A percentile compares a stretch with the other conserved stretches of the same genome.
These are phyloP conservation scores for Trichoderma lentiforme DNA, from an alignment of 2,329 filamentous ascomycete genomes.

Conservation along the genomic window DNA sequence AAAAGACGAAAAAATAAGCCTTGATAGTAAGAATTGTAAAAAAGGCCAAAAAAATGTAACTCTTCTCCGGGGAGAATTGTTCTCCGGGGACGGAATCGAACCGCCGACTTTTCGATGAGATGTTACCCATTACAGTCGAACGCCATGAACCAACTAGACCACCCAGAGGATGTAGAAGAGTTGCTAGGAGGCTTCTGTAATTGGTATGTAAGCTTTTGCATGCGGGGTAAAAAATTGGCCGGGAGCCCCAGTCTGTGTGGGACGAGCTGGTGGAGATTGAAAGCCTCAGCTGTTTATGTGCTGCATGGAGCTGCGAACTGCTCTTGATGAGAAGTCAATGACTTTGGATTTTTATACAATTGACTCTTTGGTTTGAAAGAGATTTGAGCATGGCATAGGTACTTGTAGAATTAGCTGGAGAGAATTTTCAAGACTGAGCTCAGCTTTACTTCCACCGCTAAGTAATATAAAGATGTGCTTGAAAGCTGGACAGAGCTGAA, in stretches of 20 bases:
- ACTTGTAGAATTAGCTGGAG: background rate
- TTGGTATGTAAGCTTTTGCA: background rate
- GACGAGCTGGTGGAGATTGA: background rate
- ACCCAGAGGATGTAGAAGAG: constrained; percentile 24
- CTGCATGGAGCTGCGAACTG: background rate
- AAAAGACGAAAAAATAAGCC: background rate
- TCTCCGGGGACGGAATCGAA: constrained; percentile 26
- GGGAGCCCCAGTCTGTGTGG: background rate
- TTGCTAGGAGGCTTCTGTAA: background rate
- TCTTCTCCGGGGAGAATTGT: constrained; percentile 15
- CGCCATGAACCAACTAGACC: constrained; percentile 30
- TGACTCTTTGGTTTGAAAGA: background rate
- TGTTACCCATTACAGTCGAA: constrained; percentile 26
- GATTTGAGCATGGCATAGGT: background rate
- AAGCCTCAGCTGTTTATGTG: background rate
- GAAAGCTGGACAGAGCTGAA: background rate
- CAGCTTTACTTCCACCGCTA: background rate
- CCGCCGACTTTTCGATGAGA: constrained; percentile 28
- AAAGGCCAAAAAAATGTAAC: constrained; percentile 11
- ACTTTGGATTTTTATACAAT: fast-evolving
- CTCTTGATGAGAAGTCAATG: background rate
- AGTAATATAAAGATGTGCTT: background rate
- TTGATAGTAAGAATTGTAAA: background rate
- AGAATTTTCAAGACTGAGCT: background rate
- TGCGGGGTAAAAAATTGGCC: background rate